Evolutionary conservation across 2,329 filamentous ascomycete species (phyloP).

Genomic region (Calycina marina): DNA sequence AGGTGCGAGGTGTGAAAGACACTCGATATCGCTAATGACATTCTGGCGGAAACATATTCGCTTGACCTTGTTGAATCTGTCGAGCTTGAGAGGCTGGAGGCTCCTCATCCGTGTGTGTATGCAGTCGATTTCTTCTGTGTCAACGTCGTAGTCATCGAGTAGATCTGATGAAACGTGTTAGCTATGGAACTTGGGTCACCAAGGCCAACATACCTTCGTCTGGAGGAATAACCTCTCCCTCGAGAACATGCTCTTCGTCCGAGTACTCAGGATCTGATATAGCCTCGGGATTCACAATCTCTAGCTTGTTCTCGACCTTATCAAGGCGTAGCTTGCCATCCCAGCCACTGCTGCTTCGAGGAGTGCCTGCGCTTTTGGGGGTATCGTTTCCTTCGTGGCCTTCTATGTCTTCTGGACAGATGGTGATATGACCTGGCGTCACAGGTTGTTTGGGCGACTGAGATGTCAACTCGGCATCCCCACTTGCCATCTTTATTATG

Average conservation of each 20-base stretch:
- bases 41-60: conserved; percentile 90
- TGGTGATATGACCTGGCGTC: conserved; percentile 15
- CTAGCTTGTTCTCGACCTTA: conserved; percentile 35
- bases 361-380: conserved; percentile 12
- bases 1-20: conserved; percentile 48
- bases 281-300: conserved; percentile 65
- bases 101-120: conserved; percentile 76
- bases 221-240: conserved; percentile 60
- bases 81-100: conserved; percentile 63
- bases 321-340: conserved; percentile 71
- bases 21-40: conserved; percentile 64
- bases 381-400: conserved; percentile 16
- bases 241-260: conserved; percentile 53
- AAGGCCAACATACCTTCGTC: conserved; percentile 51
- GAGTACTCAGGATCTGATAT: conserved; percentile 78
- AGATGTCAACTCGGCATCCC: background rate
- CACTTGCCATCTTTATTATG: no score
- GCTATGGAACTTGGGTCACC: conserved; percentile 4
- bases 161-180: conserved; percentile 31
- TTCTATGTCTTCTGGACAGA: conserved; percentile 13
- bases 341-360: conserved; percentile 55
- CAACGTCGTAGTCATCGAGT: conserved; percentile 42
- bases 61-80: conserved; percentile 63
- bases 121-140: conserved; percentile 69
- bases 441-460: conserved; percentile 13